These are phyloP conservation scores for Erucastrum elatum DNA, from an alignment of 345 rosid species.

Conservation along the genomic window DNA sequence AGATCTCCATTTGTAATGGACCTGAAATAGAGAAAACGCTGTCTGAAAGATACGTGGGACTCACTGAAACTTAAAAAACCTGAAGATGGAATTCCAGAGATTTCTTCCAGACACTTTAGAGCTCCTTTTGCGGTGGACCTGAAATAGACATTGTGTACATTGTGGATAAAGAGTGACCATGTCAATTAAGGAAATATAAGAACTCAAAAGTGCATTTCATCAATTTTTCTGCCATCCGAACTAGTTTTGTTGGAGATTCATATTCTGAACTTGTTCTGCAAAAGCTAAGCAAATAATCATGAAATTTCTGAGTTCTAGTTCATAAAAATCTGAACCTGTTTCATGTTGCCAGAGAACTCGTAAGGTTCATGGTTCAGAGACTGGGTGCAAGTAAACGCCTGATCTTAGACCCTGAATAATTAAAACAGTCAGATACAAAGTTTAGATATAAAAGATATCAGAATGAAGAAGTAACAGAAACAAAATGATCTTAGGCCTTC, in stretches of 20 bases:
- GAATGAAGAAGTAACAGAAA: not conserved
- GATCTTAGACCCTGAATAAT: not conserved
- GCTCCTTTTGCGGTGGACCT: not conserved
- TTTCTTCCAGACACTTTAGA: not conserved
- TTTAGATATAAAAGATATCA: not conserved
- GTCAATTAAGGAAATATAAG: no score
- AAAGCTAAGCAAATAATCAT: not conserved
- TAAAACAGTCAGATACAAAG: no score
- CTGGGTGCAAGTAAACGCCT: not conserved
- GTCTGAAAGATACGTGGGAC: not conserved
- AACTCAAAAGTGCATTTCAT: no score
- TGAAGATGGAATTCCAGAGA: not conserved
- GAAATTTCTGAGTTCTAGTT: not conserved
- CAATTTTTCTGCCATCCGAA: no score
- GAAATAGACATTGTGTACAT: not conserved
- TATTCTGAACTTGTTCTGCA: not conserved
- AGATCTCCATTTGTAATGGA: not conserved
- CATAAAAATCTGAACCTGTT: not conserved
- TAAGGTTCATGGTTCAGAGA: not conserved
- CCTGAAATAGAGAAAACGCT: not conserved
- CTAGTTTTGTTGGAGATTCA: no score
- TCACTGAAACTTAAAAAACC: not conserved
- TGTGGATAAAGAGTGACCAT: no score
- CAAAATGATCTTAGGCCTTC: not conserved
- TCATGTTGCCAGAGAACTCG: not conserved